phyloP scores from a whole-genome alignment of 139 green algal genomes.

The Chlorella vulgaris region DNA sequence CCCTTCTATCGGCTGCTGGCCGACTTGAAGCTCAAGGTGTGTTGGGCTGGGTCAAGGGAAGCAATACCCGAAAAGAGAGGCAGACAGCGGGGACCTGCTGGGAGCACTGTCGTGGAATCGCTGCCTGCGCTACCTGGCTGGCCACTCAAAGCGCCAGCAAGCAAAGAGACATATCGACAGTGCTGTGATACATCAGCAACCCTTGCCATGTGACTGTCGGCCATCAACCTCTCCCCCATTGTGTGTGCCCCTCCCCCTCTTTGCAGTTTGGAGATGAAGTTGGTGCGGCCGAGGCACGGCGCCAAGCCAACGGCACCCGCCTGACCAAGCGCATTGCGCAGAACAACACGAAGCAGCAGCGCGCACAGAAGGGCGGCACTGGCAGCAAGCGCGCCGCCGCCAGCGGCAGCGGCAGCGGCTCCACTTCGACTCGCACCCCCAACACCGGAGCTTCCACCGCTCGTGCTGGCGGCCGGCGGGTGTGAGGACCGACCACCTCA shows the following conservation, averaged over 20 bases:
- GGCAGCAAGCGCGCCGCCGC: neutral
- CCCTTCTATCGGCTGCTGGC: slow-evolving; percentile 43
- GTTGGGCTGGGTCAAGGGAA: neutral
- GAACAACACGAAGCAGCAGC: slow-evolving; percentile 11
- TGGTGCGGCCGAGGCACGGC: slow-evolving; percentile 35
- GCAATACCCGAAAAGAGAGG: too few relatives aligned
- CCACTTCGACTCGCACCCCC: slow-evolving; percentile 10
- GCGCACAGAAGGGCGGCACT: neutral
- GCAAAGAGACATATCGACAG: neutral
- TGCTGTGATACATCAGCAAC: neutral
- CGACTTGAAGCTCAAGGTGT: slow-evolving; percentile 39
- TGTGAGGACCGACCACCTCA: neutral
- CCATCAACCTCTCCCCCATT: neutral
- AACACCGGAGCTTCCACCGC: slow-evolving; percentile 16
- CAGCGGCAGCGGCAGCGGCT: too few relatives aligned
- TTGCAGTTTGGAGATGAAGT: slow-evolving; percentile 32
- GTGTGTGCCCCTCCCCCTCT: neutral
- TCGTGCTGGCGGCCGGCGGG: slow-evolving; percentile 17
- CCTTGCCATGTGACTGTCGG: too few relatives aligned
- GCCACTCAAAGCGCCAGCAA: neutral
- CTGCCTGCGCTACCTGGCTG: too few relatives aligned
- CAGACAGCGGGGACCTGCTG: too few relatives aligned
- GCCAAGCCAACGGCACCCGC: slow-evolving; percentile 17
- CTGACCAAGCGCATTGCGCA: slow-evolving; percentile 15
- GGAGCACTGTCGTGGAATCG: too few relatives aligned